phyloP scores from a whole-genome alignment of 805 yeast genomes.

The Metschnikowia shivogae region DNA sequence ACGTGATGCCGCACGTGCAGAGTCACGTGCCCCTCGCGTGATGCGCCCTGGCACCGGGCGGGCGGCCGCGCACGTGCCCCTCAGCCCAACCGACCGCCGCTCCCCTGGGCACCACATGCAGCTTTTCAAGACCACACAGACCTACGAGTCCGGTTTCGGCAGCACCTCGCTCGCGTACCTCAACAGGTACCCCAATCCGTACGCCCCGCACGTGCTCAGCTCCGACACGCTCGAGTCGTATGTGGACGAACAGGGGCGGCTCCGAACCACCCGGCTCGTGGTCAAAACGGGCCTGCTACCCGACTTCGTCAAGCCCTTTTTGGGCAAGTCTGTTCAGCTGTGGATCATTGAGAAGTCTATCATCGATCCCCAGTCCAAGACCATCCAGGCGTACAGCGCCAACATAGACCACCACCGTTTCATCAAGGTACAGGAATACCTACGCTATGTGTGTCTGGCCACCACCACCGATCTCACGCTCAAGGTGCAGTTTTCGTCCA shows the following conservation, averaged over 20 bases:
- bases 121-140: constrained; percentile 51
- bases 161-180: constrained; percentile 76
- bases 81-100: too few relatives aligned
- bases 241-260: constrained; percentile 58
- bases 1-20: too few relatives aligned
- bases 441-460: constrained; percentile 43
- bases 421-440: constrained; percentile 73
- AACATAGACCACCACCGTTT: constrained; percentile 81
- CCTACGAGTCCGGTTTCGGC: constrained; percentile 60
- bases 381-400: constrained; percentile 66
- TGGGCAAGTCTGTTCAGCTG: constrained; percentile 60
- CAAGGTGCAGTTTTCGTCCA: constrained; percentile 66
- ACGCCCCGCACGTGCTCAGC: constrained; percentile 77
- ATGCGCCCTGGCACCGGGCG: too few relatives aligned
- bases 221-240: constrained; percentile 67
- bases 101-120: constrained; percentile 28
- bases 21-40: not conserved
- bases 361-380: constrained; percentile 56
- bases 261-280: constrained; percentile 69
- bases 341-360: constrained; percentile 80
- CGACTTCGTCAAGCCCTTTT: constrained; percentile 66
- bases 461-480: constrained; percentile 46
- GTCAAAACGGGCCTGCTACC: constrained; percentile 81
- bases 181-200: constrained; percentile 64
- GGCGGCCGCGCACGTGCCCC: too few relatives aligned